A percentile compares a stretch with the other conserved stretches of the same genome.
Conservation (phyloP, 2,329 filamentous ascomycete species). For the Cryoendolithus antarcticus region DNA sequence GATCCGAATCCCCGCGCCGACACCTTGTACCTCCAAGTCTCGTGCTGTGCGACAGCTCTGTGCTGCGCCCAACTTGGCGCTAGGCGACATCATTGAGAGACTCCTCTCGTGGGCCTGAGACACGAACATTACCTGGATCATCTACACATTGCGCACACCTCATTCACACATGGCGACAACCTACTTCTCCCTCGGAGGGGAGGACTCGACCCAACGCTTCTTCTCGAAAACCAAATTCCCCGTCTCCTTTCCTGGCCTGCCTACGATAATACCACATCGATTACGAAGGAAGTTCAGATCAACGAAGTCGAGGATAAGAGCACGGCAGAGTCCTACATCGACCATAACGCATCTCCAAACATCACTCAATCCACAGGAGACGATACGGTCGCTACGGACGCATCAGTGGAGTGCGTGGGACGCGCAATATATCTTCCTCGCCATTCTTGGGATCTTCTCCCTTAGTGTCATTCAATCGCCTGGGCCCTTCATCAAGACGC, state of each 20-base stretch:
- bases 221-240: conserved; percentile 32
- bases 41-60: too few relatives aligned
- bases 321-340: conserved; percentile 44
- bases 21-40: too few relatives aligned
- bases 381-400: conserved; percentile 59
- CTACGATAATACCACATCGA: conserved; percentile 48
- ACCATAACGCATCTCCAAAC: conserved; percentile 63
- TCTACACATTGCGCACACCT: conserved; percentile 2
- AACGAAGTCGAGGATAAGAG: conserved; percentile 51
- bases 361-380: conserved; percentile 70
- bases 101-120: too few relatives aligned
- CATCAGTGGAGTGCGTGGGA: conserved; percentile 77
- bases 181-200: conserved; percentile 18
- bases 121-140: too few relatives aligned
- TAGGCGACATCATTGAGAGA: too few relatives aligned
- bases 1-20: too few relatives aligned
- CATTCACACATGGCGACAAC: conserved; percentile 12
- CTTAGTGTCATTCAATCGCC: conserved; percentile 68
- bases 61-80: too few relatives aligned
- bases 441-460: conserved; percentile 66
- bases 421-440: conserved; percentile 68
- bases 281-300: conserved; percentile 53
- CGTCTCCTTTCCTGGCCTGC: conserved; percentile 36
- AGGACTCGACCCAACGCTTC: conserved; percentile 25
- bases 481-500: conserved; percentile 66